Conservation (phyloP, 2,329 filamentous ascomycete species). For the Ophiostoma australiae region DNA sequence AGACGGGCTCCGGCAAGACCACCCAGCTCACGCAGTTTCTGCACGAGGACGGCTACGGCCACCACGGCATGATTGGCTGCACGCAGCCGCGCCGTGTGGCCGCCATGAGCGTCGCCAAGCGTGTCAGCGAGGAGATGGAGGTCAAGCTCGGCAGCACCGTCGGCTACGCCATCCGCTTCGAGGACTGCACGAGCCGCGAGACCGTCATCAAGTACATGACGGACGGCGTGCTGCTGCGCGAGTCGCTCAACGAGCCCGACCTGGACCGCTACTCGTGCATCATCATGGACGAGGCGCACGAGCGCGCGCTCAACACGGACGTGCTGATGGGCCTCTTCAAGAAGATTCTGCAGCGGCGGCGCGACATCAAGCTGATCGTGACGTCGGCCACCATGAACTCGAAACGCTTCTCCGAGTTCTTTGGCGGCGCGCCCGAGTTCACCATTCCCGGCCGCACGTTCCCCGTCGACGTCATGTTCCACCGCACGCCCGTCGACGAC, state of each 20-base stretch:
- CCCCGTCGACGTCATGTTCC: slow-evolving; percentile 88
- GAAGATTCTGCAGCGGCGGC: slow-evolving; percentile 82
- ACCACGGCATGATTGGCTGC: slow-evolving; percentile 85
- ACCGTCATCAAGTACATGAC: slow-evolving; percentile 99
- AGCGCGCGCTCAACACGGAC: slow-evolving; percentile 92
- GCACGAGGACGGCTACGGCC: slow-evolving; percentile 89
- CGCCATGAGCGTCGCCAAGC: slow-evolving; percentile 97
- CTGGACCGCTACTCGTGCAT: slow-evolving; percentile 95
- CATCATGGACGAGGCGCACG: slow-evolving; percentile 99
- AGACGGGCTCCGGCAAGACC: slow-evolving; percentile 96
- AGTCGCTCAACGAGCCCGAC: slow-evolving; percentile 87
- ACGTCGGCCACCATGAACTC: slow-evolving; percentile 99
- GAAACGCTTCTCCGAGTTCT: slow-evolving; percentile 92
- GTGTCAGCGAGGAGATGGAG: slow-evolving; percentile 98
- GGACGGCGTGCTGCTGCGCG: slow-evolving; percentile 87
- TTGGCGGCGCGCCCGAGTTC: slow-evolving; percentile 92
- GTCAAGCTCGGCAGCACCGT: slow-evolving; percentile 81
- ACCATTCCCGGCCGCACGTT: slow-evolving; percentile 95
- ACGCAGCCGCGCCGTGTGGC: slow-evolving; percentile 95
- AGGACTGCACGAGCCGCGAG: slow-evolving; percentile 94
- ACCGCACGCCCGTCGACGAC: slow-evolving; percentile 90
- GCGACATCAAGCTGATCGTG: slow-evolving; percentile 93
- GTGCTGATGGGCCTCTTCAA: slow-evolving; percentile 97
- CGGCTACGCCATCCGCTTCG: slow-evolving; percentile 95
- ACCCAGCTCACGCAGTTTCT: slow-evolving; percentile 96